phyloP scores from a whole-genome alignment of 306 rosid species.

The Ammopiptanthus mongolicus region DNA sequence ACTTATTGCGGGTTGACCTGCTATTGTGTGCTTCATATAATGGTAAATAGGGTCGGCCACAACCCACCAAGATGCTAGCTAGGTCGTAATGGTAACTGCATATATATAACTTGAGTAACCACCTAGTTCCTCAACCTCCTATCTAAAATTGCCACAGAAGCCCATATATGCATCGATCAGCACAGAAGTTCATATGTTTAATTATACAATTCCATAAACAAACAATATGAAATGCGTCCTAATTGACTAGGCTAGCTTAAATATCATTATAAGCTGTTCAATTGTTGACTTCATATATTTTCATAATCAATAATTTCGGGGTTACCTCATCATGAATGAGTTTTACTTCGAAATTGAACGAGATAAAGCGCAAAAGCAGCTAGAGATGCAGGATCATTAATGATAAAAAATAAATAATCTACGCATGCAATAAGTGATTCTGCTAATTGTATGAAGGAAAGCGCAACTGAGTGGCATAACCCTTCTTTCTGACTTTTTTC shows the following conservation, averaged over 20 bases:
- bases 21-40: background rate
- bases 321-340: slow-evolving; percentile 16
- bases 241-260: background rate
- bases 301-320: background rate
- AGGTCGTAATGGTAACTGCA: slow-evolving; percentile 8
- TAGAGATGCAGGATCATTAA: background rate
- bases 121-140: background rate
- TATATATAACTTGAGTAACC: background rate
- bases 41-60: slow-evolving; percentile 20
- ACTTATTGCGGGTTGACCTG: slow-evolving; percentile 23
- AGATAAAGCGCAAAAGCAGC: slow-evolving; percentile 18
- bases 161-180: no score
- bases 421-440: slow-evolving; percentile 1
- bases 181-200: background rate
- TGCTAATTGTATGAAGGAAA: slow-evolving; percentile 25
- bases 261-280: background rate
- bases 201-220: background rate
- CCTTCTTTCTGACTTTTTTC: no score
- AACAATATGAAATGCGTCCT: background rate
- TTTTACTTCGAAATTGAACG: background rate
- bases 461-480: no score
- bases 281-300: slow-evolving; percentile 18
- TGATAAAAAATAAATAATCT: background rate
- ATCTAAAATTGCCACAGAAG: background rate
- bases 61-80: slow-evolving; percentile 14